Evolutionary conservation across 2,329 filamentous ascomycete genomes (phyloP), one percentile per base, ranked within the genome.

Genomic region (Coleophoma eucalyptorum): DNA sequence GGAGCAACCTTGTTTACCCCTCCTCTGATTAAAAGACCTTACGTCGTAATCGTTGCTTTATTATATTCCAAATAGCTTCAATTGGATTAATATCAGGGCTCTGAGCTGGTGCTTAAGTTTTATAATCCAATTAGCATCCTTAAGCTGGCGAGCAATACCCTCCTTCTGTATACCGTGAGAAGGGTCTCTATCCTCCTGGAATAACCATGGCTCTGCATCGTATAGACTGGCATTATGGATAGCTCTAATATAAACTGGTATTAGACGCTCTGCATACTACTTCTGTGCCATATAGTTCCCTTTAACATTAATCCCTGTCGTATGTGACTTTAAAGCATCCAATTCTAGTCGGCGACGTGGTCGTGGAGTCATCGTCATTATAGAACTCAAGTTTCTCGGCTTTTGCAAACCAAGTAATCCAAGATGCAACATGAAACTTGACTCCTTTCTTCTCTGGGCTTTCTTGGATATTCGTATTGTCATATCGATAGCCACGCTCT

Each of bases 1-100:
- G 54, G 31, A 21, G 31, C 21, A 11, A 32, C 44, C 33, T 50
- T 52, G 11, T 55, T 49, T n/a, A n/a, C 13, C 54, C 55, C 19
- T 56, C 43, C 46, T 55, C 49, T 5, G 41, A 43, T 52, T 55
- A 20, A 34, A 52, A 55, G 16, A 52, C 45, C 45, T 41, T 52
- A 21, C 41, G 16, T 12, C 42, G 35, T 38, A 55, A 46, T 21
- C 49, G 21, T 49, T 49, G 32, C 32, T 56, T 56, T 33, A 55
- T 21, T 47, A 55, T 55, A 49, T 35, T 40, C 54, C 33, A 55
- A 44, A 21, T 33, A 31, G 8, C 49, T 35, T 56, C 20, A 44
- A 54, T 56, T 40, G 47, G 43, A 33, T 56, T 56, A 6, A 50
- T 19, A 56, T 52, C 47, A 31, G 43, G 54, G 8, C 19, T 42